A percentile compares a stretch with the other conserved stretches of the same genome.
Evolutionary conservation across 805 yeast species (phyloP).

Genomic region (Lachancea quebecensis): DNA sequence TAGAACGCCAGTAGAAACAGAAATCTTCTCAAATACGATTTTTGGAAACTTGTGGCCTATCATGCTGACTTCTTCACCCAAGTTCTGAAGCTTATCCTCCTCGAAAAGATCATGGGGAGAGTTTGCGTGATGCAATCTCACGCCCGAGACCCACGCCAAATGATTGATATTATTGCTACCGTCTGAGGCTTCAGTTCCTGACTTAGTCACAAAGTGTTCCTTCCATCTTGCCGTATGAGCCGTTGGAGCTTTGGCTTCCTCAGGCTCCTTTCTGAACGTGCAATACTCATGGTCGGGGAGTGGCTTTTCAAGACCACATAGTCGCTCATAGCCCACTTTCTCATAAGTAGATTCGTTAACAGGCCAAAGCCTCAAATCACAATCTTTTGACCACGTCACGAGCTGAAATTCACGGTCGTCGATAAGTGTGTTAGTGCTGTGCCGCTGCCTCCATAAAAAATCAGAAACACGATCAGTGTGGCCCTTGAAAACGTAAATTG

Average conservation of each 20-base stretch:
- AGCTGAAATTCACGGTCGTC: constrained; percentile 82
- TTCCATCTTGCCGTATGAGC: constrained; percentile 32
- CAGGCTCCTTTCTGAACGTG: constrained; percentile 50
- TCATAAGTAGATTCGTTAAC: constrained; percentile 43
- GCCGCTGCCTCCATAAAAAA: constrained; percentile 76
- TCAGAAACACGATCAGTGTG: constrained; percentile 83
- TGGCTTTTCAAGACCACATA: constrained; percentile 32
- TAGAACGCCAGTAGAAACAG: constrained; percentile 78
- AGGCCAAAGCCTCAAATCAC: constrained; percentile 80
- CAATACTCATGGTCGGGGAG: constrained; percentile 39
- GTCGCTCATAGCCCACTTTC: constrained; percentile 38
- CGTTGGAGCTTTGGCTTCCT: constrained; percentile 9
- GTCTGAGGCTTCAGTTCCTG: constrained; percentile 26
- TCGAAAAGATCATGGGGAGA: constrained; percentile 35
- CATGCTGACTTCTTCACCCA: constrained; percentile 86
- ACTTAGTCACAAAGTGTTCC: constrained; percentile 36
- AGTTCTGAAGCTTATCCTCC: constrained; percentile 44
- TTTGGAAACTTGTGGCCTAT: constrained; percentile 88
- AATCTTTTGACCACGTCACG: constrained; percentile 91
- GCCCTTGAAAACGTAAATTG: constrained; percentile 62
- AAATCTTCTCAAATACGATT: constrained; percentile 75
- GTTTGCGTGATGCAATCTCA: constrained; percentile 44
- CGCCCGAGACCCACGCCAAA: constrained; percentile 90
- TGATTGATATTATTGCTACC: constrained; percentile 47
- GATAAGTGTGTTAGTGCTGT: constrained; percentile 36